Evolutionary conservation across 306 rosid species (phyloP).

Genomic region (Heteromeles arbutifolia): DNA sequence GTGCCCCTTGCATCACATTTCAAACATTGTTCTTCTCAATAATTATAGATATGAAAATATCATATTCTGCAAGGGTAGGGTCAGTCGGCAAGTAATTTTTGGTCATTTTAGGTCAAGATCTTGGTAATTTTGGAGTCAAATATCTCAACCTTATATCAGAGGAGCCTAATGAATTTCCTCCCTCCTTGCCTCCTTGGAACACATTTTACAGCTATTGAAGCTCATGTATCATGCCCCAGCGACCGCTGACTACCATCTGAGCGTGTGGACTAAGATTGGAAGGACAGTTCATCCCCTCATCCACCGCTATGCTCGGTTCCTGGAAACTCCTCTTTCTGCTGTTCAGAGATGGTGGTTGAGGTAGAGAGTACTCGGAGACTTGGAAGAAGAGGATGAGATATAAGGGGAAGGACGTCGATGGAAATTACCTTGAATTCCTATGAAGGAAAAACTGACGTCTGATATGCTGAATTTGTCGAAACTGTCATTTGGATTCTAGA

Average conservation of each 20-base stretch:
- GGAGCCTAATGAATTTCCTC: background rate
- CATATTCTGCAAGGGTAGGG: background rate
- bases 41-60: background rate
- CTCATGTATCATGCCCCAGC: slow-evolving; percentile 91
- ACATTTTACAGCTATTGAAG: slow-evolving; percentile 61
- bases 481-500: slow-evolving; percentile 18
- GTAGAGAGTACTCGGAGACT: slow-evolving; percentile 24
- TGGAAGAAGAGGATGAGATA: background rate
- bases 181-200: slow-evolving; percentile 1
- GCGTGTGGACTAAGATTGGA: slow-evolving; percentile 79
- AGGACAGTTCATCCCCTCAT: slow-evolving; percentile 48
- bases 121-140: background rate
- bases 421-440: background rate
- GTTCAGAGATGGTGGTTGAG: slow-evolving; percentile 93
- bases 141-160: background rate
- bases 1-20: background rate
- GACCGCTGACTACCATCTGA: slow-evolving; percentile 74
- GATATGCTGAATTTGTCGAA: slow-evolving; percentile 7
- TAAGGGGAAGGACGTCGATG: background rate
- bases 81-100: background rate
- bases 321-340: slow-evolving; percentile 64
- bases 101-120: background rate
- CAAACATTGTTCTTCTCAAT: background rate
- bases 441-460: slow-evolving; percentile 14
- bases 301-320: slow-evolving; percentile 57